Evolutionary conservation across 2,329 filamentous ascomycete species (phyloP).

Genomic region (Huntiella abstrusa): DNA sequence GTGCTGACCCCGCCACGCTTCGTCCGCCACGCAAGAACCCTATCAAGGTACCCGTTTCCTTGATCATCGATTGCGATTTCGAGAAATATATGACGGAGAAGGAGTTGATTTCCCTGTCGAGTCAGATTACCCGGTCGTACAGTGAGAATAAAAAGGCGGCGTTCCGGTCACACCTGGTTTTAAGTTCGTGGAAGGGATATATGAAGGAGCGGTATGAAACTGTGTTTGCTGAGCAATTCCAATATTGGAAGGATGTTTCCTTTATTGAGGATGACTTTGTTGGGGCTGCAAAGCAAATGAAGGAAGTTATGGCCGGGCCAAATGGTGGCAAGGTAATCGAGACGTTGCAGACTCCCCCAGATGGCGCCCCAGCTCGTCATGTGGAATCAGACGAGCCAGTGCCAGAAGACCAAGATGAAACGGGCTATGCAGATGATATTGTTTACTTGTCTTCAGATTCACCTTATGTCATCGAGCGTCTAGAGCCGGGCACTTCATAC

Average conservation of each 20-base stretch:
- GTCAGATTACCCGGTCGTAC: conserved; percentile 75
- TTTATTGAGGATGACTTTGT: conserved; percentile 62
- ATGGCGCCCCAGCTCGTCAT: conserved; percentile 10
- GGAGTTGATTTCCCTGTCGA: conserved; percentile 64
- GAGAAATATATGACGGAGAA: conserved; percentile 77
- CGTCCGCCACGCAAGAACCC: conserved; percentile 17
- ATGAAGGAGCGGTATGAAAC: conserved; percentile 66
- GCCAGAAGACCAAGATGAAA: conserved; percentile 18
- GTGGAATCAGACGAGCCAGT: conserved; percentile 15
- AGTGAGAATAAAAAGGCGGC: conserved; percentile 59
- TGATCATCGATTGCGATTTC: conserved; percentile 84
- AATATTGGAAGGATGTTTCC: conserved; percentile 59
- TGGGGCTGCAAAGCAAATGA: conserved; percentile 44
- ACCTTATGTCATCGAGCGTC: conserved; percentile 59
- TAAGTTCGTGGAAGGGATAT: conserved; percentile 61
- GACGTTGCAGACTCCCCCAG: conserved; percentile 27
- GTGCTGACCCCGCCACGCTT: conserved; percentile 22
- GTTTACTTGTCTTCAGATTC: conserved; percentile 88
- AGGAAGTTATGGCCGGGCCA: conserved; percentile 43
- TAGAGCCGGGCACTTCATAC: conserved; percentile 80
- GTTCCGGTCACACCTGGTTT: conserved; percentile 51
- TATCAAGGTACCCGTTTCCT: conserved; percentile 50
- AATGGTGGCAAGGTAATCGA: conserved; percentile 40
- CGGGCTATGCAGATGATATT: conserved; percentile 26
- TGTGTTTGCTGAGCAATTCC: conserved; percentile 50